Evolutionary conservation across 2,329 filamentous ascomycete genomes (phyloP), one percentile per base, ranked within the genome.

Genomic region (Sporothrix brunneoviolacea): DNA sequence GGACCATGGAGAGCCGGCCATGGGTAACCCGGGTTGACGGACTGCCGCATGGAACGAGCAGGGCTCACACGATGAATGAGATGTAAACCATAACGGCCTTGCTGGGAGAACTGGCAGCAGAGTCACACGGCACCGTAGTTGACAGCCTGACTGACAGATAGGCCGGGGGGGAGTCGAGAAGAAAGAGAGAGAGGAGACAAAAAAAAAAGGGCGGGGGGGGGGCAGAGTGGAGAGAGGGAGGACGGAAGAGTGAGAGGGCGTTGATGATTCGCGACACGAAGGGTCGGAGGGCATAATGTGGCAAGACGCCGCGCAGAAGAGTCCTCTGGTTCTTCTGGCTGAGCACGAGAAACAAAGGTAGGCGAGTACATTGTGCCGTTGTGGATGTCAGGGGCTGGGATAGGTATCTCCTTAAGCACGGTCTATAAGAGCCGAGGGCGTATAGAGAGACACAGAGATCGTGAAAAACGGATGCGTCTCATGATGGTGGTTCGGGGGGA

Each of bases 1-100:
- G 27, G 38, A 50, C 16, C 18, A 33, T 3, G n/a, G n/a, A 22
- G 30, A 28, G 38, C 46, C 46, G 36, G 46, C 38, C 48, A 44
- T 38, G 35, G 41, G 32, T 35, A 50, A 48, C 38, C 43, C 48
- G 48, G 53, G 27, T 46, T 51, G 48, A 47, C 37, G 30, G 37
- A 45, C 37, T 46, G 45, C 36, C 48, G 41, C 35, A 32, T 45
- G 16, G 48, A 39, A 28, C 16, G 30, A 45, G 27, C 33, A 44
- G 19, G n/a, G 22, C 8, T 10, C 5, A 15, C 8, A n/a, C n/a
- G n/a, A n/a, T n/a, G n/a, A n/a, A n/a, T n/a, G n/a, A n/a, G n/a
- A n/a, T n/a, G n/a, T n/a, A n/a, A n/a, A n/a, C n/a, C n/a, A n/a
- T n/a, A n/a, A n/a, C n/a, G n/a, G n/a, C n/a, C n/a, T n/a, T n/a